These are phyloP conservation scores for Fereydounia khargensis DNA, from an alignment of 1,284 basidiomycete species.

Conservation along the genomic window DNA sequence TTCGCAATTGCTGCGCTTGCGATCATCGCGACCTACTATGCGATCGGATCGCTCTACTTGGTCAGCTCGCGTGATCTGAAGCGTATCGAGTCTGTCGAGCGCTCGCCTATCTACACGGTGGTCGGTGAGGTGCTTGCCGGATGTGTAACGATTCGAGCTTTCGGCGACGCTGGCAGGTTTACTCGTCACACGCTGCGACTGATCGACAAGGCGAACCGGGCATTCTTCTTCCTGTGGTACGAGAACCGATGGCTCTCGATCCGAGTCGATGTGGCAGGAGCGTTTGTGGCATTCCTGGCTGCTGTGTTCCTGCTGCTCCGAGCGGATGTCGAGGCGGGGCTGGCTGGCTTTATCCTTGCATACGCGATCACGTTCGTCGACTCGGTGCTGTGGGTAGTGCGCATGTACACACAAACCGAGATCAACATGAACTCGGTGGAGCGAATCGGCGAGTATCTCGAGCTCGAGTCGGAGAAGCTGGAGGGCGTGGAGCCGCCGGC, in stretches of 20 bases:
- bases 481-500: constrained; percentile 50
- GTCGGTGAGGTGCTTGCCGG: constrained; percentile 69
- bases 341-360: constrained; percentile 47
- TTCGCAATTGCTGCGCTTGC: constrained; percentile 38
- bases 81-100: constrained; percentile 53
- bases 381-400: constrained; percentile 60
- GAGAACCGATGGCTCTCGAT: constrained; percentile 60
- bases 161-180: constrained; percentile 78
- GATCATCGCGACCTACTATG: constrained; percentile 43
- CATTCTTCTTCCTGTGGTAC: constrained; percentile 62
- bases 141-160: constrained; percentile 81
- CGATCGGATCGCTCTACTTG: constrained; percentile 53
- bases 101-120: constrained; percentile 55
- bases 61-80: constrained; percentile 55
- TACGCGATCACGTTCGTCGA: constrained; percentile 64
- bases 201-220: constrained; percentile 60
- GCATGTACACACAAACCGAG: constrained; percentile 52
- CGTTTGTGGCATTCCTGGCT: constrained; percentile 43
- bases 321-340: constrained; percentile 49
- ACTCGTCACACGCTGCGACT: constrained; percentile 59
- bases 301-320: constrained; percentile 63
- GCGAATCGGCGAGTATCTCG: constrained; percentile 55
- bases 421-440: constrained; percentile 58
- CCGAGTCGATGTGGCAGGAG: constrained; percentile 53
- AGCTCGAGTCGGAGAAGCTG: constrained; percentile 41